Percentiles rank a stretch among this genome's conserved stretches.
phyloP scores from a whole-genome alignment of 495 filamentous ascomycete species.

The Melanomma pulvis-pyrius region DNA sequence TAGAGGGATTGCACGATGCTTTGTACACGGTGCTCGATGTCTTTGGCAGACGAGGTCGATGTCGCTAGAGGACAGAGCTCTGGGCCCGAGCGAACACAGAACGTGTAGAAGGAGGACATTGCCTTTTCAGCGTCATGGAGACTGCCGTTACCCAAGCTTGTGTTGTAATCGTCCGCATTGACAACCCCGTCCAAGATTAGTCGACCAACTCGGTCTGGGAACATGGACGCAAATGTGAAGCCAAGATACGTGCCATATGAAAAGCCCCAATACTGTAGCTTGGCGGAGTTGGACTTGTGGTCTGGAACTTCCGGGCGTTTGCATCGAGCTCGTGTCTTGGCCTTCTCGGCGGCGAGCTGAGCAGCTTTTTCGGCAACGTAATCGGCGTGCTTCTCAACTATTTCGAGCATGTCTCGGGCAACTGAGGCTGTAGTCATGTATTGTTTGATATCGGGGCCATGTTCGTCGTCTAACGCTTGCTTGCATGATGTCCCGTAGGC shows the following conservation, averaged over 20 bases:
- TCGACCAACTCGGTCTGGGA: conserved; percentile 55
- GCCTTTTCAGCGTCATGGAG: conserved; percentile 49
- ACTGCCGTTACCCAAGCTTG: conserved; percentile 41
- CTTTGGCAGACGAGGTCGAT: conserved; percentile 43
- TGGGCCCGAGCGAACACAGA: conserved; percentile 57
- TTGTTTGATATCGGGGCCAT: conserved; percentile 47
- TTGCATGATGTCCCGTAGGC: conserved; percentile 44
- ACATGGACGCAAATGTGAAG: conserved; percentile 56
- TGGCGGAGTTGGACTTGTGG: conserved; percentile 31
- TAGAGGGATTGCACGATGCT: conserved; percentile 50
- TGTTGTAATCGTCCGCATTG: conserved; percentile 46
- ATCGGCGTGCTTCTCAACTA: conserved; percentile 55
- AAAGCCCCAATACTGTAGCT: conserved; percentile 43
- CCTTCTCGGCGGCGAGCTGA: not conserved
- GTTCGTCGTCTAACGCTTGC: conserved; percentile 25
- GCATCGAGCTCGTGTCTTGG: not conserved
- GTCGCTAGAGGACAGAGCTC: conserved; percentile 52
- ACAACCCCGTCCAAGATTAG: conserved; percentile 59
- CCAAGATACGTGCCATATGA: conserved; percentile 43
- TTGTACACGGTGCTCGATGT: conserved; percentile 49
- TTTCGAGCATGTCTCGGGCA: conserved; percentile 55
- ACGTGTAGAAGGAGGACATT: conserved; percentile 56
- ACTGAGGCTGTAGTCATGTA: conserved; percentile 55
- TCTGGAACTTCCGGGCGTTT: not conserved
- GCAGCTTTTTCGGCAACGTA: conserved; percentile 38